These are phyloP conservation scores for Rhexocercosporidium sp. DNA, from an alignment of 2,329 filamentous ascomycete genomes.

Conservation along the genomic window DNA sequence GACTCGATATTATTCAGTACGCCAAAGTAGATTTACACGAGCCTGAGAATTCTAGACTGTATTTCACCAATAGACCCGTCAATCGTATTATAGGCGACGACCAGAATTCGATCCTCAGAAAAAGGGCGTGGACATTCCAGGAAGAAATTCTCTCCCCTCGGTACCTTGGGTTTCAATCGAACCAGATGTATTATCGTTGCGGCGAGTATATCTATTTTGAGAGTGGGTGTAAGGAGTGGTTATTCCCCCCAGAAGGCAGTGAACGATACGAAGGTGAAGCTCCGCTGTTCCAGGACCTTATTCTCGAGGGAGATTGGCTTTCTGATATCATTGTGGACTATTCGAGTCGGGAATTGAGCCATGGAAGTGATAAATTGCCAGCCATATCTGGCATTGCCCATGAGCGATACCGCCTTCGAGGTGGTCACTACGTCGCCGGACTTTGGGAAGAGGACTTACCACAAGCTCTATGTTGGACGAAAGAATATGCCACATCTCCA, in stretches of 20 bases:
- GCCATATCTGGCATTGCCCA: not conserved
- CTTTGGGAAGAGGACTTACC: slow-evolving; percentile 1
- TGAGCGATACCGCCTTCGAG: not conserved
- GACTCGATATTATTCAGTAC: too few relatives aligned
- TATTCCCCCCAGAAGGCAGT: not conserved
- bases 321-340: not conserved
- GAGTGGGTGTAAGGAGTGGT: not conserved
- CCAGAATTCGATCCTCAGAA: too few relatives aligned
- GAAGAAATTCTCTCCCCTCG: too few relatives aligned
- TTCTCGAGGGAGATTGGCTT: not conserved
- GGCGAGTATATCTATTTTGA: not conserved
- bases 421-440: not conserved
- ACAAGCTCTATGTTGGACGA: not conserved
- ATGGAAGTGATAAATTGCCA: not conserved
- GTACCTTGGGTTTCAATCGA: too few relatives aligned
- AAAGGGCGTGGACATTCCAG: too few relatives aligned
- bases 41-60: too few relatives aligned
- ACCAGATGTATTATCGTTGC: not conserved
- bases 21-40: too few relatives aligned
- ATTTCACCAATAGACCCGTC: too few relatives aligned
- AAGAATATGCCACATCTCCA: not conserved
- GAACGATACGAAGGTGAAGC: not conserved
- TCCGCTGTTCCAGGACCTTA: not conserved
- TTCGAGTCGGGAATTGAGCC: not conserved
- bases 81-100: too few relatives aligned